phyloP scores from a whole-genome alignment of 192 early-diverging fungal species.

The Ambispora gerdemannii region DNA sequence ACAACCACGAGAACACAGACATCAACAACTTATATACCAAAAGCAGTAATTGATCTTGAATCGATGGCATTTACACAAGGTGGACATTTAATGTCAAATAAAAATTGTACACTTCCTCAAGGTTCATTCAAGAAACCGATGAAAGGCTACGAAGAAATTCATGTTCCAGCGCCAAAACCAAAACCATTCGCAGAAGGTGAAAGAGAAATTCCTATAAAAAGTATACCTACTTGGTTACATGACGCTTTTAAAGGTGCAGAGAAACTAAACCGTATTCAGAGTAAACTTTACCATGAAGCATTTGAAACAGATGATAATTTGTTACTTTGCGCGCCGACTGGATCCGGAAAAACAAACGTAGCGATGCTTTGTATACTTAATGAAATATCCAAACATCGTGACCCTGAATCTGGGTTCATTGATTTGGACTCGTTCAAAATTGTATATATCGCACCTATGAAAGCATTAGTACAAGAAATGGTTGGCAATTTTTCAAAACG shows the following conservation, averaged over 20 bases:
- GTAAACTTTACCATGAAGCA: constrained; percentile 80
- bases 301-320: constrained; percentile 90
- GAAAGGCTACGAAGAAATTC: constrained; percentile 92
- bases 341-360: constrained; percentile 98
- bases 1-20: constrained; percentile 51
- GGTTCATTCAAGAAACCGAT: constrained; percentile 89
- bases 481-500: constrained; percentile 82
- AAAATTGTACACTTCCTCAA: constrained; percentile 84
- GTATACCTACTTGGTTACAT: constrained; percentile 80
- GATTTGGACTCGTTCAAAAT: constrained; percentile 89
- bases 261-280: constrained; percentile 88
- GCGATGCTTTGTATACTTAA: constrained; percentile 95
- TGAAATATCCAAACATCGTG: constrained; percentile 77
- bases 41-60: constrained; percentile 74
- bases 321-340: constrained; percentile 97
- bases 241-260: constrained; percentile 65
- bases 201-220: constrained; percentile 57
- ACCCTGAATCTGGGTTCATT: constrained; percentile 68
- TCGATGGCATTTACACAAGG: constrained; percentile 88
- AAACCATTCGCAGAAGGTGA: constrained; percentile 64
- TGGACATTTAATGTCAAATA: constrained; percentile 97
- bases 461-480: constrained; percentile 98
- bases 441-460: constrained; percentile 99
- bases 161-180: constrained; percentile 83
- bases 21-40: constrained; percentile 52